A percentile compares a stretch with the other conserved stretches of the same genome.
phyloP scores from a whole-genome alignment of 1,139 yeast species.

The Zygosaccharomyces pseudobailii region DNA sequence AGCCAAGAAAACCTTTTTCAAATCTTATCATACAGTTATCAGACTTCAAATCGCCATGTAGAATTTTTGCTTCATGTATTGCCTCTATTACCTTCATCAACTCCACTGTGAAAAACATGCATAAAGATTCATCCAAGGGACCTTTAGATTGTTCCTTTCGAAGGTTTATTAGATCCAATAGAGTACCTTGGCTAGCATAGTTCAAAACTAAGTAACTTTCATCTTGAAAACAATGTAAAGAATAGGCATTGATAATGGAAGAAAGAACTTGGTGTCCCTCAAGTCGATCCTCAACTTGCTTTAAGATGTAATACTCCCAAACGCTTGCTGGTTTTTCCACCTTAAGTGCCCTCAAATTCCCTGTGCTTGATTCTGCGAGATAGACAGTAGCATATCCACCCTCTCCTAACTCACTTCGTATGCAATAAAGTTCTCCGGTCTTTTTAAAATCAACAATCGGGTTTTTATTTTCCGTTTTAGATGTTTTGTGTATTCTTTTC shows the following conservation, averaged over 20 bases:
- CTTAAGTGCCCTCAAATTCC: slow-evolving; percentile 62
- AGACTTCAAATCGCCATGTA: slow-evolving; percentile 85
- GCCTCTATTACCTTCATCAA: slow-evolving; percentile 55
- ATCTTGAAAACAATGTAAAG: slow-evolving; percentile 56
- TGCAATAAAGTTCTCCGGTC: slow-evolving; percentile 50
- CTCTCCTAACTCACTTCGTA: slow-evolving; percentile 62
- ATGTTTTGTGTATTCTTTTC: slow-evolving; percentile 37
- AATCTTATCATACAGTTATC: slow-evolving; percentile 81
- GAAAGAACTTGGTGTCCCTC: slow-evolving; percentile 27
- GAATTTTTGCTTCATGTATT: slow-evolving; percentile 59
- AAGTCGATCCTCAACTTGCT: slow-evolving; percentile 44
- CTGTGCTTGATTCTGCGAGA: slow-evolving; percentile 62
- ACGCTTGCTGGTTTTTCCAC: slow-evolving; percentile 64
- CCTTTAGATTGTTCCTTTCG: slow-evolving; percentile 33
- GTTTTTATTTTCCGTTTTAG: slow-evolving; percentile 37
- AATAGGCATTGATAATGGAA: slow-evolving; percentile 49
- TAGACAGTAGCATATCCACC: slow-evolving; percentile 83
- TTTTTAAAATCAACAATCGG: slow-evolving; percentile 33
- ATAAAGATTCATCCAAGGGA: slow-evolving; percentile 54
- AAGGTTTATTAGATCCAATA: slow-evolving; percentile 64
- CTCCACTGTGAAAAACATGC: slow-evolving; percentile 61
- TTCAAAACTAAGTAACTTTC: slow-evolving; percentile 73
- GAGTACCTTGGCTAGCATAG: slow-evolving; percentile 68
- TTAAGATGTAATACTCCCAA: slow-evolving; percentile 80
- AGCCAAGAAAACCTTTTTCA: slow-evolving; percentile 28